A percentile compares a stretch with the other conserved stretches of the same genome.
phyloP scores from a whole-genome alignment of 2,329 filamentous ascomycete species.

The Talaromyces verruculosus region DNA sequence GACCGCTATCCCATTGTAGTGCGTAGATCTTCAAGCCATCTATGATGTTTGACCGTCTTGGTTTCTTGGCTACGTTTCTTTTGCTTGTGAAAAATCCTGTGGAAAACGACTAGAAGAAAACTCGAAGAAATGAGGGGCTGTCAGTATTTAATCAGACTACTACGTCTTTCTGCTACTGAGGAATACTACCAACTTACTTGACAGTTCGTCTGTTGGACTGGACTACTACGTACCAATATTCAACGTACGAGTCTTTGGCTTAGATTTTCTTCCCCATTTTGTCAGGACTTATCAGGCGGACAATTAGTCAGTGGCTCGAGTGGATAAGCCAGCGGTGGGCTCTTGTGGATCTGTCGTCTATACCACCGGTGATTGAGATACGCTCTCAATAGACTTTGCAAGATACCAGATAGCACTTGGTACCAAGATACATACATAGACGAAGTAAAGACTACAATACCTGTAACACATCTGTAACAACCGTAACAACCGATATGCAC shows the following conservation, averaged over 20 bases:
- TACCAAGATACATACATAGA: not conserved
- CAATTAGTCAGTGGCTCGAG: not conserved
- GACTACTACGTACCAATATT: not conserved
- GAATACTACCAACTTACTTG: not conserved
- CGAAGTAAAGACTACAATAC: not conserved
- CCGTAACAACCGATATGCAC: not conserved
- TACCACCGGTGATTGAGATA: not conserved
- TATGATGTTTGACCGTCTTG: not conserved
- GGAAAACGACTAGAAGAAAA: not conserved
- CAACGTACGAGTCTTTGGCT: not conserved
- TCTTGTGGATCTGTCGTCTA: not conserved
- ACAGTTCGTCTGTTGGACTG: not conserved
- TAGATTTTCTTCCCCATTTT: not conserved
- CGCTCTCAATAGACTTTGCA: not conserved
- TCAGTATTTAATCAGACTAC: not conserved
- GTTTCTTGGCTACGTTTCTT: not conserved
- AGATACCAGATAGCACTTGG: not conserved
- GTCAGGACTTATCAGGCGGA: not conserved
- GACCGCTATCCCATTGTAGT: constrained; percentile 9
- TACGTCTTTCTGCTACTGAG: constrained; percentile 1
- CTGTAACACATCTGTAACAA: not conserved
- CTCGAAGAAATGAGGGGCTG: not conserved
- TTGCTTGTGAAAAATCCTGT: not conserved
- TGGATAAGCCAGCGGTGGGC: not conserved
- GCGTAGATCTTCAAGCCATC: constrained; percentile 12